Base-by-base conservation (phyloP, 331 rosid species). In the Quercus lobata region DNA sequence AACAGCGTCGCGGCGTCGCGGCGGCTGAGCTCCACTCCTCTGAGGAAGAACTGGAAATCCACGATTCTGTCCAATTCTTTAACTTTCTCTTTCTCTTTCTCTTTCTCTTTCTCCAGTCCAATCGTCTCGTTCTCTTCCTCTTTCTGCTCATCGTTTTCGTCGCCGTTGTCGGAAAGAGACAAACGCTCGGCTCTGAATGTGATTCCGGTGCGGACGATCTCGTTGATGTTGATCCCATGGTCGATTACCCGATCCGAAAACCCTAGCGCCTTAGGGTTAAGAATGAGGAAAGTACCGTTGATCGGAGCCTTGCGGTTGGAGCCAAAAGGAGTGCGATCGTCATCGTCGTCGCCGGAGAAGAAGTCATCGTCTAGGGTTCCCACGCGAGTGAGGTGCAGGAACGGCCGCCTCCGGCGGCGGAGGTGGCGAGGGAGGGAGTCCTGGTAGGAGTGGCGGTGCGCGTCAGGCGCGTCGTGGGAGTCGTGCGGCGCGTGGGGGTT, bases 311-410 rank as follows among this genome's bases (percentile, higher is more conserved):
- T 85, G 16, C 79, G 72, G 25, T 79, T 76, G 52, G 92, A 73
- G 14, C 96, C 96, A 19, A 93, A 88, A 18, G 90, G 79, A 68
- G 80, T 54, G 41, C 94, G 91, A 10, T 88, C 92, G 3, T 88
- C 93, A 53, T 88, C 93, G 27, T 92, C 98, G 29, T 90, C 98
- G 4, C 94, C 96, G 78, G 97, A 93, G 89, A 93, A 95, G 74
- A 93, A 89, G 73, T 95, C 99, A 0, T 91, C 98, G 7, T 95
- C 99, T 25, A 96, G 91, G 89, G 99, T 93, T 55, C 96, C 98
- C 53, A 93, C 91, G 1, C 97, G 93, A 49, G 97, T 91, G 75
- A 96, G 94, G 61, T 96, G 99, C 3, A 96, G 96, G 15, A 95
- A 90, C 0, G 98, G 98, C 8, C 86, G 77, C 2, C 84, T 77